Conservation (phyloP, 306 rosid genomes). For the Trifolium dubium region DNA sequence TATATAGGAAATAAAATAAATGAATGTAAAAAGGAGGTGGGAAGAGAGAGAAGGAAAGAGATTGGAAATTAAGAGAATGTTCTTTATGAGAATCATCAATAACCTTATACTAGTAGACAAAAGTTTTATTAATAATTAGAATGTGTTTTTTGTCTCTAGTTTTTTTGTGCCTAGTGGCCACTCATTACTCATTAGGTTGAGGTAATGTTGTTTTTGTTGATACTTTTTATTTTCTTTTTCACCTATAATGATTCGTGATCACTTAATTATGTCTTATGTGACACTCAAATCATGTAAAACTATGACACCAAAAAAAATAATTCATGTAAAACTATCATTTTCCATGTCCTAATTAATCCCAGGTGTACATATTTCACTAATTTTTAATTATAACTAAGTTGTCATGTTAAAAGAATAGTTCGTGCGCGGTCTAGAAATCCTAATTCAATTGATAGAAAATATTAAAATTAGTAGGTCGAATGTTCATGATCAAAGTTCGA, state of each 20-base stretch:
- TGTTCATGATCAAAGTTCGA: no score
- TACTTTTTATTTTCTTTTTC: background rate
- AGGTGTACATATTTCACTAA: no score
- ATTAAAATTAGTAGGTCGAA: no score
- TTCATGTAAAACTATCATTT: constrained; percentile 7
- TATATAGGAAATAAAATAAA: constrained; percentile 8
- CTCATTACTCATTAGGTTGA: constrained; percentile 18
- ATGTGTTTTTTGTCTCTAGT: constrained; percentile 66
- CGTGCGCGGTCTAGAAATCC: no score
- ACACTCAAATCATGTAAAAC: constrained; percentile 1
- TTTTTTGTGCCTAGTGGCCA: constrained; percentile 40
- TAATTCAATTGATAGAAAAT: no score
- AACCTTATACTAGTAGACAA: constrained; percentile 59
- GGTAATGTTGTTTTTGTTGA: constrained; percentile 5
- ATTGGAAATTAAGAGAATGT: constrained; percentile 55
- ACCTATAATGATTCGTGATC: constrained; percentile 5
- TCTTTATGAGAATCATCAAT: constrained; percentile 56
- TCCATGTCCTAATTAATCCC: background rate
- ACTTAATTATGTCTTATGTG: constrained; percentile 19
- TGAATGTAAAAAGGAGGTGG: constrained; percentile 4
- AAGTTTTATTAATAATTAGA: constrained; percentile 61
- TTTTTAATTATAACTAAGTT: no score
- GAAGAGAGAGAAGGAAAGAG: constrained; percentile 35
- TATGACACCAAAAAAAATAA: background rate
- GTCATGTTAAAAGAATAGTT: no score